These are phyloP conservation scores for Populus tomentosa DNA, from an alignment of 441 rosid species.

Conservation along the genomic window DNA sequence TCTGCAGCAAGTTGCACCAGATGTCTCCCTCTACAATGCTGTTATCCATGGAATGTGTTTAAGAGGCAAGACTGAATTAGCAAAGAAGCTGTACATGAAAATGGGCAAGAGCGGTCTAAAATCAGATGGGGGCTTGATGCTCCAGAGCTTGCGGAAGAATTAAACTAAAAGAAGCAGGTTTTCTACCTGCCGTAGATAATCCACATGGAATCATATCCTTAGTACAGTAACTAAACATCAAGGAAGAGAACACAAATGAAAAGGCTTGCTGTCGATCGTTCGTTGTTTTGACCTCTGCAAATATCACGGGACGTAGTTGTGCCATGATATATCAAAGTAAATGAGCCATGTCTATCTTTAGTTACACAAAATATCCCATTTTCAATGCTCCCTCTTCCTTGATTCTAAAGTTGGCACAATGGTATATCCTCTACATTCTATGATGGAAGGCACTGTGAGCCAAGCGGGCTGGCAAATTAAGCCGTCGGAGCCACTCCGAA, in stretches of 20 bases:
- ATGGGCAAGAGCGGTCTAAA: conserved; percentile 38
- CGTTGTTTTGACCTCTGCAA: not conserved
- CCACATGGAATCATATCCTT: not conserved
- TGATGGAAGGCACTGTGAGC: not conserved
- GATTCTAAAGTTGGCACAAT: not conserved
- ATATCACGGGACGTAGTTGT: not conserved
- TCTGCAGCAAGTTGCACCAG: conserved; percentile 45
- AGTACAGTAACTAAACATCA: not conserved
- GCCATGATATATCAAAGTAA: not conserved
- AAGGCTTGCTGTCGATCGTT: not conserved
- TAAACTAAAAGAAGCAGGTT: not conserved
- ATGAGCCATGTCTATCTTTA: not conserved
- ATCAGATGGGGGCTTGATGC: conserved; percentile 69
- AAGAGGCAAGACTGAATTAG: conserved; percentile 50
- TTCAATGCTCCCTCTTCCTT: not conserved
- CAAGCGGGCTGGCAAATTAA: not conserved
- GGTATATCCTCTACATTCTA: no score
- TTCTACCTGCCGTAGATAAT: not conserved
- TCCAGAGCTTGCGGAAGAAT: conserved; percentile 49
- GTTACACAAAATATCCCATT: no score
- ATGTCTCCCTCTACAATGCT: conserved; percentile 58
- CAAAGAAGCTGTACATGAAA: conserved; percentile 53
- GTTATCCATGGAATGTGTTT: conserved; percentile 72
- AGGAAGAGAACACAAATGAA: not conserved
- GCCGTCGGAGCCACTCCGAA: no score